phyloP scores from a whole-genome alignment of 139 green algal species.

The Picochlorum sp. region DNA sequence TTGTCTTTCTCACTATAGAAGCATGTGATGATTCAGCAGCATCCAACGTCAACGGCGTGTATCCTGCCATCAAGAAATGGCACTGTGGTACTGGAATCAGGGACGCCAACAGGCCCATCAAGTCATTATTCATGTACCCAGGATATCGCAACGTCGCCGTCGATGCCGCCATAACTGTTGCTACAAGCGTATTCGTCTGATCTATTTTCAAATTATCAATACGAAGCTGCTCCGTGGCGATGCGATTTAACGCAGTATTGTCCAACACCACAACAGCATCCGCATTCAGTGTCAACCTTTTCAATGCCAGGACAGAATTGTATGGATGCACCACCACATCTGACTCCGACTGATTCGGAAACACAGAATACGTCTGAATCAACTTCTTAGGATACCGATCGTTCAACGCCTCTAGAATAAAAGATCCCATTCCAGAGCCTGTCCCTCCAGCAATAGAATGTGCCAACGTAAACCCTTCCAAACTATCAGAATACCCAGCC shows the following conservation, averaged over 20 bases:
- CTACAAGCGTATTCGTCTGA: conserved; percentile 93
- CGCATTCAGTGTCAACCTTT: conserved; percentile 85
- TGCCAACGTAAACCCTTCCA: conserved; percentile 95
- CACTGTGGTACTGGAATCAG: conserved; percentile 93
- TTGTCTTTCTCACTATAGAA: conserved; percentile 69
- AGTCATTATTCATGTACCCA: conserved; percentile 99
- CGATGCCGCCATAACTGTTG: conserved; percentile 95
- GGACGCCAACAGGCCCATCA: conserved; percentile 87
- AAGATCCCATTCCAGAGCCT: conserved; percentile 92
- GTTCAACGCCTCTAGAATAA: conserved; percentile 92
- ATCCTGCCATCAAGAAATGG: conserved; percentile 92
- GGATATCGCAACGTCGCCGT: conserved; percentile 95
- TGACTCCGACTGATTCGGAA: conserved; percentile 94
- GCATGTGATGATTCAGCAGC: conserved; percentile 10
- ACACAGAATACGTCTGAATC: conserved; percentile 92
- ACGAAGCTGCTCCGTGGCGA: conserved; percentile 61
- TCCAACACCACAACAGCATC: conserved; percentile 83
- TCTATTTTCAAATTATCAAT: conserved; percentile 58
- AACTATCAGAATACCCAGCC: conserved; percentile 90
- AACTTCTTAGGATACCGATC: conserved; percentile 95
- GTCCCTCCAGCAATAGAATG: conserved; percentile 98
- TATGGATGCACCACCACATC: conserved; percentile 99
- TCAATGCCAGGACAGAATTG: conserved; percentile 97
- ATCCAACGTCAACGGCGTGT: conserved; percentile 89
- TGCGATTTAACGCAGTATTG: conserved; percentile 81